Evolutionary conservation across 805 yeast genomes (phyloP), one percentile per base, ranked within the genome.

Genomic region (Tetrapisispora pingtungensis): DNA sequence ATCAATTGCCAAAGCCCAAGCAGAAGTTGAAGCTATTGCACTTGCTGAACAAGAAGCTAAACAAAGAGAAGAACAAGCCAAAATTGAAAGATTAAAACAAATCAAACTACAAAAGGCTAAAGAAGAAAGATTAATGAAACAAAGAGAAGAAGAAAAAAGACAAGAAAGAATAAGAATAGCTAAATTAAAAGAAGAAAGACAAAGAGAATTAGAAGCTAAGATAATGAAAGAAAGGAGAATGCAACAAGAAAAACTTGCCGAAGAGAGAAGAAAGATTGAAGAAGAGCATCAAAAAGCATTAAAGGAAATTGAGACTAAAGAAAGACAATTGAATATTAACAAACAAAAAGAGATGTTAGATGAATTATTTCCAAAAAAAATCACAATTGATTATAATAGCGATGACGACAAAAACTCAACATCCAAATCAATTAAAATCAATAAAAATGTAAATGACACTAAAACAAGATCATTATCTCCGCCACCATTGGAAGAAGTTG

Each of bases 11-110:
- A 79, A 8, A 22, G 5, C 26, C 26, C 26, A 79, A 57, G 80
- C 77, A 53, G 93, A 83, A 49, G 94, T 80, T 41, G 88, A 76
- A 47, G 83, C 77, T 49, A 79, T 76, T 27, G 83, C 77, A 49
- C 79, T 76, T 27, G 78, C 80, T 49, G 65, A 33, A 33, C n/a
- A 41, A 18, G 44, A 32, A 19, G 14, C 15, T 19, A 35, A 28
- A 36, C 26, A n/a, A 24, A 14, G 22, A 33, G 19, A 35, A 44
- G 24, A 36, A 36, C 26, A 22, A 36, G 17, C 3, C 4, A 20
- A 40, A 30, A 17, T 14, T n/a, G 36, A 20, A 32, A 22, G 15
- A 15, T 18, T 18, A 36, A 41, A 20, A n/a, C 37, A 42, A 24
- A 28, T 41, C 26, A 41, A 45, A 32, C 38, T 36, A 43, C 44